Base-by-base conservation (phyloP, 2,329 filamentous ascomycete genomes). In the Fusarium globosum region DNA sequence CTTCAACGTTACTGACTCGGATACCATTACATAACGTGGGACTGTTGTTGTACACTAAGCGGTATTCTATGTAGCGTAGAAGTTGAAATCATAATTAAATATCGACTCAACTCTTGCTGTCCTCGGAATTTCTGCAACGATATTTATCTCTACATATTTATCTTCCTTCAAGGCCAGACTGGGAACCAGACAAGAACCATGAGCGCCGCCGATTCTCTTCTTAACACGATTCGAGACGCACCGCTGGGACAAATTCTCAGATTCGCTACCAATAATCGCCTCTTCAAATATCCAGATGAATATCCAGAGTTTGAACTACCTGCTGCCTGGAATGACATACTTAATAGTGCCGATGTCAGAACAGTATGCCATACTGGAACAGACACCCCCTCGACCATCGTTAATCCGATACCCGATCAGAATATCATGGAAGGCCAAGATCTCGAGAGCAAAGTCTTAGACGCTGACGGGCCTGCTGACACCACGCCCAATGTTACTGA, bases 281-380 rank as follows among this genome's bases (percentile, higher is more conserved):
- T 87, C 43, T 82, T 91, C 16, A 83, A 85, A 65, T 91, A 91
- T 67, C 88, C 88, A 23, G 89, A 91, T 80, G 90, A 92, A 69
- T 81, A 81, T 63, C 71, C 85, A 30, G 87, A 83, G 69, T 92
- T 91, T 73, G 75, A 85, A 62, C 81, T 87, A 6, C 89, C 88
- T 4, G 77, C 79, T 38, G 67, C 79, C 11, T 84, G 82, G 81
- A 30, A 71, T 66, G 35, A 56, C 3, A 2, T 42, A 7, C 52
- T 41, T 15, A 55, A n/a, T 6, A 23, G 5, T 14, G 2, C 15
- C 10, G 26, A 55, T 7, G 15, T 7, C 6, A n/a, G 52, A n/a
- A 9, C 11, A 0, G 38, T 3, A 41, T 13, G 15, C 14, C 20
- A 23, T 4, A 30, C 36, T 28, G 52, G 36, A 1, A 41, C 52